These are phyloP conservation scores for Omphalotus guepiniiformis DNA, from an alignment of 768 basidiomycete genomes.

Conservation along the genomic window DNA sequence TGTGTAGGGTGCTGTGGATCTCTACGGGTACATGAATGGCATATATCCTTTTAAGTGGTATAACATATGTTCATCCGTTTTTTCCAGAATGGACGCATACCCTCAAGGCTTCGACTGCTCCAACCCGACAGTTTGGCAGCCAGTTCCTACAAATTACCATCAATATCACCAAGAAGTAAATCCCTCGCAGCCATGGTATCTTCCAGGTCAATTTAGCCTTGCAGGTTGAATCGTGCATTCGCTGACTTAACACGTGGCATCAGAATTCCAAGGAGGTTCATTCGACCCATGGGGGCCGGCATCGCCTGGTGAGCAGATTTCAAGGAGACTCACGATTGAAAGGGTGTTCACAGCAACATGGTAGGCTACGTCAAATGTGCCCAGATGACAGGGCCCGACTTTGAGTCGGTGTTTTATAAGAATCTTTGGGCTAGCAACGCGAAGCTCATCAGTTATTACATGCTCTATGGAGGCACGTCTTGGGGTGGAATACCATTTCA, in stretches of 20 bases:
- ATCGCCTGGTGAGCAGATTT: constrained; percentile 48
- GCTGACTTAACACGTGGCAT: background rate
- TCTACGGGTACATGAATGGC: constrained; percentile 55
- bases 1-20: constrained; percentile 63
- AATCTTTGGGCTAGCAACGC: constrained; percentile 78
- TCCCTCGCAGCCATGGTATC: constrained; percentile 61
- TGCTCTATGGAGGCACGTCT: constrained; percentile 83
- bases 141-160: constrained; percentile 60
- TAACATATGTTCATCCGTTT: too few species aligned
- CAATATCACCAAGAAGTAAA: constrained; percentile 52
- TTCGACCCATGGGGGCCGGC: constrained; percentile 81
- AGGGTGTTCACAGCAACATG: too few species aligned
- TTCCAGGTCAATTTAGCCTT: constrained; percentile 46
- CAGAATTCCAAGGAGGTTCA: constrained; percentile 66
- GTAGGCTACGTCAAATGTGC: constrained; percentile 62
- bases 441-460: constrained; percentile 81
- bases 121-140: constrained; percentile 60
- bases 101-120: constrained; percentile 83
- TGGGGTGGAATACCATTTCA: constrained; percentile 82
- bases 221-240: background rate
- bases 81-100: constrained; percentile 56
- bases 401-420: constrained; percentile 76
- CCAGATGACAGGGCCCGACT: constrained; percentile 64
- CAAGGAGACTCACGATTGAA: constrained; percentile 9
- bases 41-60: background rate